A percentile compares a stretch with the other conserved stretches of the same genome.
These are phyloP conservation scores for Tetrahymena elliotti DNA, from an alignment of 73 alveolate genomes.

Conservation along the genomic window DNA sequence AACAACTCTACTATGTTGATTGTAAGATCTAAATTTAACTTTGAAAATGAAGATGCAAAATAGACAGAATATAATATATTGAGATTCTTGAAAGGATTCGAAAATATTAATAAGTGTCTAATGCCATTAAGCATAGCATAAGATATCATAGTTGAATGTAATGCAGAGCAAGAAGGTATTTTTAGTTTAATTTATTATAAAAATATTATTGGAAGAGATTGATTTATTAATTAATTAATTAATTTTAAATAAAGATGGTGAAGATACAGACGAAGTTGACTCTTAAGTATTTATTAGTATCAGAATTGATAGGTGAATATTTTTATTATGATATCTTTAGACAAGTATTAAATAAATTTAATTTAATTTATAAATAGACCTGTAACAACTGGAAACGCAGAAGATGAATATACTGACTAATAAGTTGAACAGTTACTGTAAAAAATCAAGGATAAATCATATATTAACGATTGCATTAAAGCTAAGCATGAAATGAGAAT, in stretches of 20 bases:
- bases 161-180: background rate
- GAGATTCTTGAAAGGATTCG: background rate
- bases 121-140: background rate
- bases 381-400: background rate
- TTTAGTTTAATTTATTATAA: background rate
- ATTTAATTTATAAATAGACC: background rate
- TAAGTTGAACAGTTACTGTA: background rate
- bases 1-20: background rate
- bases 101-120: background rate
- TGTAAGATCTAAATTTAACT: background rate
- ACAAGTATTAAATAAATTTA: no score
- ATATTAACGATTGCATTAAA: background rate
- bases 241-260: background rate
- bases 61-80: background rate
- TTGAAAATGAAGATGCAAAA: background rate
- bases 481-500: background rate
- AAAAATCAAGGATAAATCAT: background rate
- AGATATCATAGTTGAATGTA: background rate
- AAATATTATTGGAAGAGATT: no score
- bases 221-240: background rate
- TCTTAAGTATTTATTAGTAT: background rate
- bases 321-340: background rate
- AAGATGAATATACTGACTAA: background rate
- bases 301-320: background rate
- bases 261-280: background rate